Base-by-base conservation (phyloP, 805 yeast genomes). In the Starmerella davenportii region DNA sequence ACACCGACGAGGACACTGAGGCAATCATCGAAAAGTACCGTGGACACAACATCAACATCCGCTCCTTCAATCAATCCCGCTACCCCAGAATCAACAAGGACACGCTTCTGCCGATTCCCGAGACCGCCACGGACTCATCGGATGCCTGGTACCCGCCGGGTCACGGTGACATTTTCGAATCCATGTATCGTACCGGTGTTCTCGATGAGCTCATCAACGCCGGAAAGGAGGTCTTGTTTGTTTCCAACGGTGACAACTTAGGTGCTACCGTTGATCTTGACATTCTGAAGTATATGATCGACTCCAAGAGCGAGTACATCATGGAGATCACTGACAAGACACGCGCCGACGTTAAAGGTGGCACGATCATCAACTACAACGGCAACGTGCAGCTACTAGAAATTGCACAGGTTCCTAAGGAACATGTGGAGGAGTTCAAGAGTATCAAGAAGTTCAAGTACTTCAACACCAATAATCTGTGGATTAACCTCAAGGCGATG, bases 81-180 rank as follows among this genome's bases (percentile, higher is more conserved):
- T 90, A 74, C 68, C 98, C 98, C 53, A 75, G 98, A 64, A 82
- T 90, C 48, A 79, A 70, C 66, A 82, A 79, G 65, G 98, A 90
- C 61, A 81, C 95, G n/a, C 64, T 84, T 52, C 70, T 90, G 57
- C 98, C 98, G 21, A 95, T 87, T 35, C 95, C 98, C 43, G 72
- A 78, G 48, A 56, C 70, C 27, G 69, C 59, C 47, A 75, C 76
- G 43, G 93, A 82, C 53, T 67, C 68, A 32, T 68, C 79, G 51
- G 87, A 81, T 53, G 68, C 79, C 41, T 90, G 98, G 98, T 90
- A 90, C 59, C 98, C 98, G 37, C 98, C 98, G n/a, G 98, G 98
- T 38, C 98, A 90, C 61, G 98, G 98, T 63, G 98, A 90, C 63
- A 65, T 90, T 59, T 90, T 85, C 51, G 98, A 90, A 65, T 67